Percentiles rank a stretch among this genome's conserved stretches.
Conservation (phyloP, 2,329 filamentous ascomycete genomes). For the Stagonosporopsis rhizophila region DNA sequence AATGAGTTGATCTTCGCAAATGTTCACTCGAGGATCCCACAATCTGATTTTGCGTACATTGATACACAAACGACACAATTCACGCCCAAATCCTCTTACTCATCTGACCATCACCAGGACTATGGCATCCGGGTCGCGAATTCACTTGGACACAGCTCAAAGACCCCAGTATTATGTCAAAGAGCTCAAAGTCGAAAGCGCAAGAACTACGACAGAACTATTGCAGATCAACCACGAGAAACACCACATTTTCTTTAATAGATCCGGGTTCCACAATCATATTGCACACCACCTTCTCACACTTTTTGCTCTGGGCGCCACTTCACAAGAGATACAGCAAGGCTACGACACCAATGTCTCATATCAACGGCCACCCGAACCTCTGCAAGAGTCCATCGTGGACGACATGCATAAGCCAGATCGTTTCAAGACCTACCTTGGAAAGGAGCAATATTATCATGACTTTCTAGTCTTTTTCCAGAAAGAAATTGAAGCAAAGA, state of each 20-base stretch:
- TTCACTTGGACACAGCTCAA: constrained; percentile 54
- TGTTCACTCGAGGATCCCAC: not conserved
- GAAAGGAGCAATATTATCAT: constrained; percentile 69
- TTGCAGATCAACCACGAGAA: constrained; percentile 77
- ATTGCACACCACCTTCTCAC: constrained; percentile 79
- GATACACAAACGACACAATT: not conserved
- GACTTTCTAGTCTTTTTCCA: constrained; percentile 82
- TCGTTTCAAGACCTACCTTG: constrained; percentile 66
- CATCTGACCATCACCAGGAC: constrained; percentile 6
- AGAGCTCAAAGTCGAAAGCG: constrained; percentile 63
- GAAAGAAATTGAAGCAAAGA: constrained; percentile 69
- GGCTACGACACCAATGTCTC: constrained; percentile 69
- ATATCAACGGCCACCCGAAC: constrained; percentile 68
- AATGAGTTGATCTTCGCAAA: not conserved
- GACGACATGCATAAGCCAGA: constrained; percentile 64
- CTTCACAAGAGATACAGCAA: constrained; percentile 63
- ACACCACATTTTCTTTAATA: constrained; percentile 84
- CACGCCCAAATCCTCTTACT: not conserved
- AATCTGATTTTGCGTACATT: not conserved
- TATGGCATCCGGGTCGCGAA: constrained; percentile 44
- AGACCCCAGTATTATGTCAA: constrained; percentile 56
- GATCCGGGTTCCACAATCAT: constrained; percentile 78
- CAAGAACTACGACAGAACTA: constrained; percentile 68
- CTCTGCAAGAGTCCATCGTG: constrained; percentile 59
- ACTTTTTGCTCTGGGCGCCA: constrained; percentile 77